Evolutionary conservation across 1,284 basidiomycete species (phyloP), one percentile per base, ranked within the genome.

Genomic region (Cerrena zonata): DNA sequence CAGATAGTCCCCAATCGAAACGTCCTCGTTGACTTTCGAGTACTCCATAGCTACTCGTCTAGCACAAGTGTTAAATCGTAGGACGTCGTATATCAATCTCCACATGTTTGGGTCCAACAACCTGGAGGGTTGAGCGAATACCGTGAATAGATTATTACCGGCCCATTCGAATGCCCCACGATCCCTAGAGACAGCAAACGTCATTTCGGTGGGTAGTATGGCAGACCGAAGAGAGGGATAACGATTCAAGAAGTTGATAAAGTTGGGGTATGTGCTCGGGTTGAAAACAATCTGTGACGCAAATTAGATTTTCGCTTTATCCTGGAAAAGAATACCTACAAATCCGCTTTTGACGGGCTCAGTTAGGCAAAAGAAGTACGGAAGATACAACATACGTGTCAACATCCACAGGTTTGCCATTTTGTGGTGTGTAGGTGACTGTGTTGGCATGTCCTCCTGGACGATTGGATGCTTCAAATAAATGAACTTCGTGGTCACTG

Each of bases 201-300:
- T 85, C 87, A 91, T 91, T 56, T 84, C 79, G 0, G 86, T 88
- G 3, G 75, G 74, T 21, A 81, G 60, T 30, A 82, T 75, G 37
- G 60, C 57, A 23, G 55, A 45, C 1, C 69, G 69, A 25, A 90
- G 74, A 2, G 71, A 63, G 12, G 67, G 60, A 48, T 80, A 72
- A 25, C 73, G 63, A n/a, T 72, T 65, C 43, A 91, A 73, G 64
- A 91, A 90, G 27, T 78, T 77, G 38, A 89, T 72, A 59, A 91
- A 89, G 66, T 92, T 92, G 11, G 89, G 91, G 59, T 91, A 91
- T 0, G 87, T 89, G 38, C 74, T 74, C 0, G 85, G 82, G 62
- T 91, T 91, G 67, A 87, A 82, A 13, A 90, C 88, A 58, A 88
- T 84, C 83, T 87, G n/a, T n/a, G n/a, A n/a, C n/a, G n/a, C n/a